These are phyloP conservation scores for Trifolium subterraneum DNA, from an alignment of 306 rosid genomes.

Conservation along the genomic window DNA sequence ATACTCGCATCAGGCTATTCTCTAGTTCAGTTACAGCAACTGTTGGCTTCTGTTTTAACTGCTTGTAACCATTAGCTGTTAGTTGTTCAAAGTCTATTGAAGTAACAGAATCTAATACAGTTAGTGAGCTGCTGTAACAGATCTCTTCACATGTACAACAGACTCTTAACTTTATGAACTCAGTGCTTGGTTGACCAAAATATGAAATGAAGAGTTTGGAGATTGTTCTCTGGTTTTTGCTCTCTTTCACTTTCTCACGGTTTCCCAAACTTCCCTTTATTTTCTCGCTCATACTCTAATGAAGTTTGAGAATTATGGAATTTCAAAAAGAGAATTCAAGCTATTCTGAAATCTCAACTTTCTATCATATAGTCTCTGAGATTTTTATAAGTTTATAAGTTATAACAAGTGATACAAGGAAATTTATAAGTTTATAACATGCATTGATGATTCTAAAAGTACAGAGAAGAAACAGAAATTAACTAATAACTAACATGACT, in stretches of 20 bases:
- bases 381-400: background rate
- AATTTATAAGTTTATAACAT: too few relatives aligned
- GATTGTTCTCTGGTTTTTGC: constrained; percentile 1
- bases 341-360: background rate
- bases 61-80: constrained; percentile 11
- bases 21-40: constrained; percentile 15
- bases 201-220: constrained; percentile 3
- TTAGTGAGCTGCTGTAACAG: background rate
- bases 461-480: background rate
- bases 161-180: constrained; percentile 3
- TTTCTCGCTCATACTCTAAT: background rate
- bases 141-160: constrained; percentile 12
- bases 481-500: background rate
- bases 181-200: background rate
- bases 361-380: background rate
- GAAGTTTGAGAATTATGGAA: constrained; percentile 5
- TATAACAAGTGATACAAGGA: too few relatives aligned
- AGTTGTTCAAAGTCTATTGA: background rate
- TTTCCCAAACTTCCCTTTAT: background rate
- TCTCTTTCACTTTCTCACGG: background rate
- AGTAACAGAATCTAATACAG: background rate
- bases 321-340: background rate
- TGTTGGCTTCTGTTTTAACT: constrained; percentile 1
- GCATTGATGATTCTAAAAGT: too few relatives aligned
- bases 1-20: background rate